Evolutionary conservation across 192 early-diverging fungal species (phyloP), one percentile per base, ranked within the genome.

Genomic region (Entomortierella chlamydospora): DNA sequence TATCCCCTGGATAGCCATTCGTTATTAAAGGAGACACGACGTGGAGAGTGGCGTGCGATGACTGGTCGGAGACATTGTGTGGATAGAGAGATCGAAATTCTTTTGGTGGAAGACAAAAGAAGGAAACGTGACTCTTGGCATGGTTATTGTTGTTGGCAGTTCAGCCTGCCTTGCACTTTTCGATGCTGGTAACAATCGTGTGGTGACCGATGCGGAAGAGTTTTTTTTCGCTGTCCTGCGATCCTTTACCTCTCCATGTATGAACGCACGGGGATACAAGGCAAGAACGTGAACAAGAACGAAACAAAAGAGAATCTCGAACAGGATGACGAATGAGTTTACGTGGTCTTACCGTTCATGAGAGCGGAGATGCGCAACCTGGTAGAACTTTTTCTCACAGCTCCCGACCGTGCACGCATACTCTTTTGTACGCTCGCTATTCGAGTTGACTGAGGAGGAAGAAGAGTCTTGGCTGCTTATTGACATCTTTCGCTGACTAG

Each of bases 351-450:
- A 79, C 65, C 87, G 77, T 57, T 90, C 88, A 60, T 94, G 93
- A 47, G 92, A 91, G 47, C 87, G 88, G 23, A 93, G 87, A 64
- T 93, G 91, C 8, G 90, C 89, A 10, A 88, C 84, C 76, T 93
- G 90, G 55, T 83, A 88, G 51, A 93, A 93, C 57, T 86, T 67
- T 64, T 91, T 91, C 53, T 85, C 85, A 54, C 92, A 93, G 28
- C 79, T 86, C 17, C 70, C 57, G 18, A 85, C 83, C 0, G 84
- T 82, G 60, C 88, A 90, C 9, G 62, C 73, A 49, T 57, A 77
- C 52, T 62, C 59, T 37, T 77, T 79, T 45, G 49, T 30, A 22
- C 68, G 60, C 43, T 64, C 65, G 23, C 73, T 50, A 31, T 33
- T 64, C 34, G 72, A 67, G 30, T 23, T 33, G n/a, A 23, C 41